Evolutionary conservation across 441 rosid genomes (phyloP), one percentile per base, ranked within the genome.

Genomic region (Pelargonium fulgidum): DNA sequence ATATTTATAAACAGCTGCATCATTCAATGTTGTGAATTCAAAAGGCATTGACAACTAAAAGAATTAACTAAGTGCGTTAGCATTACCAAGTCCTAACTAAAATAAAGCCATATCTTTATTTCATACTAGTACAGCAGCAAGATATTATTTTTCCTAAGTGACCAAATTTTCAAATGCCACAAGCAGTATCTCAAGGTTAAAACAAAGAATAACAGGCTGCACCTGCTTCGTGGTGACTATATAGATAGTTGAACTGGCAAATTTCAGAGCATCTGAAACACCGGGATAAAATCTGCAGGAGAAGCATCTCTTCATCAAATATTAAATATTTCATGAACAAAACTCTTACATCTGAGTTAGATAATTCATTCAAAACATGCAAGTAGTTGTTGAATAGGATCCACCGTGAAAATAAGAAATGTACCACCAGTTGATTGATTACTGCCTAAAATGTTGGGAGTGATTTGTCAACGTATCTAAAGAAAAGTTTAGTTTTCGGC

Each of bases 221-320:
- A 89, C 96, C 95, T 93, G 96, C 76, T 93, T 93, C 0, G 97
- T 91, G 67, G 95, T 91, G 62, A 88, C 96, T 70, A 91, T 85
- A 77, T 89, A 89, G 64, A 93, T 68, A 62, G 68, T 87, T 13
- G 93, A 93, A 81, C 99, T 88, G 3, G 96, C 90, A 62, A 91
- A 86, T 72, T 83, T 89, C 56, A 93, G 70, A 56, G 99, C 96
- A 58, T 93, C 97, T 58, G 96, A 82, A 64, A 89, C 89, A 68
- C 96, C 99, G 0, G 96, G 96, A 81, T 91, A 91, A 71, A 93
- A 86, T 81, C 96, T 91, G 86, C 80, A 79, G 47, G 20, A 71
- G 62, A 75, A 66, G 61, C 66, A 81, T 45, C 62, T 24, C 17
- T 54, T 61, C 36, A 64, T 71, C 66, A 77, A 65, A 3, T 4